Conservation (phyloP, 106 monocot genomes). For the Allium sativum region DNA sequence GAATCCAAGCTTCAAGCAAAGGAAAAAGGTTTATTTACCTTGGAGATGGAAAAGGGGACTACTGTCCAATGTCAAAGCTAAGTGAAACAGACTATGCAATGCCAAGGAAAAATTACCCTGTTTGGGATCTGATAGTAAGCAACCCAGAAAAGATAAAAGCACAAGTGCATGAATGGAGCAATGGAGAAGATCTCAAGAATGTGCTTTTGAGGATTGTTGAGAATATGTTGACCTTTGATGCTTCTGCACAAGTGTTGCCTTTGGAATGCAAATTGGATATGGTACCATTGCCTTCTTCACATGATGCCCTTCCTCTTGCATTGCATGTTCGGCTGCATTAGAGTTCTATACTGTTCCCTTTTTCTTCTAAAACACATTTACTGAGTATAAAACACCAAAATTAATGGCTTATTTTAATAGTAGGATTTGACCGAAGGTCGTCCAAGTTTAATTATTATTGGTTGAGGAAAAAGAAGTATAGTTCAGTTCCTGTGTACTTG, state of each 20-base stretch:
- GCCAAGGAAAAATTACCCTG: constrained; percentile 51
- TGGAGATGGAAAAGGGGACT: constrained; percentile 66
- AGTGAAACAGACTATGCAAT: constrained; percentile 39
- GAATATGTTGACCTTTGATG: neutral
- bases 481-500: too few relatives aligned
- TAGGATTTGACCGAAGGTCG: too few relatives aligned
- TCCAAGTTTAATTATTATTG: too few relatives aligned
- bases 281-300: constrained; percentile 11
- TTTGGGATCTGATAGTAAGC: constrained; percentile 44
- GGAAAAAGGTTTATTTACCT: constrained; percentile 39
- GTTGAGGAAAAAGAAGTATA: too few relatives aligned
- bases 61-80: constrained; percentile 39
- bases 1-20: neutral
- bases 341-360: too few relatives aligned
- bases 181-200: constrained; percentile 28
- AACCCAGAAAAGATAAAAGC: constrained; percentile 24
- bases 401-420: too few relatives aligned
- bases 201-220: constrained; percentile 29
- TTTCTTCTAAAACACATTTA: too few relatives aligned
- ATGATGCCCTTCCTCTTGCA: neutral
- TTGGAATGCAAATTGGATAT: constrained; percentile 28
- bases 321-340: constrained; percentile 12
- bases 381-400: too few relatives aligned
- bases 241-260: constrained; percentile 1
- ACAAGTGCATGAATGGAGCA: constrained; percentile 44